A percentile compares a stretch with the other conserved stretches of the same genome.
These are phyloP conservation scores for Metschnikowia cerradonensis DNA, from an alignment of 805 yeast genomes.

Conservation along the genomic window DNA sequence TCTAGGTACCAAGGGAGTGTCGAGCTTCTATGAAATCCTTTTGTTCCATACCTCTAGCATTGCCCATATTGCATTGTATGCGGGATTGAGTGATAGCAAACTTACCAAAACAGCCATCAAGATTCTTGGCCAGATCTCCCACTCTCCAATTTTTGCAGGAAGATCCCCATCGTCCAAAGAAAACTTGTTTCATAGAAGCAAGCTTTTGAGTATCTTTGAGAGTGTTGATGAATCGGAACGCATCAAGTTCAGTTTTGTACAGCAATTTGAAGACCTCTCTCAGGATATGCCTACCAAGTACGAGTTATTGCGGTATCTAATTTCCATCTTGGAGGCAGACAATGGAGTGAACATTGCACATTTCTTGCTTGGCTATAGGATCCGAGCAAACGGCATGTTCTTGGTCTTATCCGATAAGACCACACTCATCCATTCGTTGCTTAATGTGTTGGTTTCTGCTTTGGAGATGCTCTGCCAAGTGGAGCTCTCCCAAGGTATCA, in stretches of 20 bases:
- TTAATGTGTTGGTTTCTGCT: slow-evolving; percentile 47
- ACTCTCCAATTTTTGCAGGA: slow-evolving; percentile 43
- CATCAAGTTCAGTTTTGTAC: slow-evolving; percentile 67
- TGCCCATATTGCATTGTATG: slow-evolving; percentile 70
- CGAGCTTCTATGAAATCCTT: slow-evolving; percentile 68
- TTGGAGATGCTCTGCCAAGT: slow-evolving; percentile 39
- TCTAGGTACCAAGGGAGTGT: slow-evolving; percentile 56
- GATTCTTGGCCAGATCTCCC: slow-evolving; percentile 49
- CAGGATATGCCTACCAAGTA: slow-evolving; percentile 47
- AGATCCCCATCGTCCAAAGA: slow-evolving; percentile 17
- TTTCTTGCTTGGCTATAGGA: slow-evolving; percentile 70
- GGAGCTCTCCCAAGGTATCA: slow-evolving; percentile 31
- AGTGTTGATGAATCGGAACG: slow-evolving; percentile 75
- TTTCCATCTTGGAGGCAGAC: slow-evolving; percentile 42
- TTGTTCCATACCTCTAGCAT: slow-evolving; percentile 66
- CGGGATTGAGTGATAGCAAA: slow-evolving; percentile 50
- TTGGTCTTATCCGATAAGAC: slow-evolving; percentile 51
- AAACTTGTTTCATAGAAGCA: slow-evolving; percentile 44
- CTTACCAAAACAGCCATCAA: slow-evolving; percentile 53
- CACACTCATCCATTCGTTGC: slow-evolving; percentile 47
- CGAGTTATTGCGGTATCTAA: slow-evolving; percentile 56
- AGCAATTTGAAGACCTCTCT: slow-evolving; percentile 47
- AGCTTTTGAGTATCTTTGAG: slow-evolving; percentile 65
- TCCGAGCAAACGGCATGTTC: slow-evolving; percentile 42
- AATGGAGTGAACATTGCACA: slow-evolving; percentile 59